phyloP scores from a whole-genome alignment of 2,329 filamentous ascomycete species.

The Chaetomiaceae sp. region DNA sequence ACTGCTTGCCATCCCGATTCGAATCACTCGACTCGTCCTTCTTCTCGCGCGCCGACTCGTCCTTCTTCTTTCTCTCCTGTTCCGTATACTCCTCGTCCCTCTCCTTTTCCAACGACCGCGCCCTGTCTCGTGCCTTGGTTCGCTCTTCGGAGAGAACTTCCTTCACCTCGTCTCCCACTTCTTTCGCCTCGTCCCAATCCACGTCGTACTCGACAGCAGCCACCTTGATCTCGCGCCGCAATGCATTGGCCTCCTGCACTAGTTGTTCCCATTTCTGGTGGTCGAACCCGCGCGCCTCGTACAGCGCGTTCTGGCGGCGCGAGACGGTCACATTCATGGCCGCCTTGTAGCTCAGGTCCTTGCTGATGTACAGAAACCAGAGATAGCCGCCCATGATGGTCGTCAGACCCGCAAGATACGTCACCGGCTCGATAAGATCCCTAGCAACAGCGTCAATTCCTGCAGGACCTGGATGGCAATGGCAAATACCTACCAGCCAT shows the following conservation, averaged over 20 bases:
- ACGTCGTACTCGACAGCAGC: conserved; percentile 86
- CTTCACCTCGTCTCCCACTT: conserved; percentile 65
- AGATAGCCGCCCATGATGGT: conserved; percentile 87
- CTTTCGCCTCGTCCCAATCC: conserved; percentile 75
- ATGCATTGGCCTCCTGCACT: conserved; percentile 72
- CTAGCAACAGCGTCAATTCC: neutral
- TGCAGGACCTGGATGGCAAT: too few species aligned
- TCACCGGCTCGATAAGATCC: conserved; percentile 84
- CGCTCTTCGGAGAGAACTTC: conserved; percentile 53
- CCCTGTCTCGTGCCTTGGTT: conserved; percentile 36
- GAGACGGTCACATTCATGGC: conserved; percentile 85
- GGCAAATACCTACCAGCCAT: conserved; percentile 60
- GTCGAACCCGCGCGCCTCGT: conserved; percentile 72
- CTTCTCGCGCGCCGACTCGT: neutral
- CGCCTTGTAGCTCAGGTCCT: conserved; percentile 79
- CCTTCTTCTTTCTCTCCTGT: conserved; percentile 30
- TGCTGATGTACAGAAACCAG: conserved; percentile 91
- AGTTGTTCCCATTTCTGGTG: conserved; percentile 70
- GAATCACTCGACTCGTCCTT: neutral
- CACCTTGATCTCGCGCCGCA: conserved; percentile 73
- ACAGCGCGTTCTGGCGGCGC: conserved; percentile 70
- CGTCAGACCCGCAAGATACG: conserved; percentile 80
- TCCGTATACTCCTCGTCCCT: conserved; percentile 37
- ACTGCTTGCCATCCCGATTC: neutral
- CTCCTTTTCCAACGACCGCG: conserved; percentile 38